These are phyloP conservation scores for Kentomonas sorsogonicus DNA, from an alignment of 208 protist species.

Conservation along the genomic window DNA sequence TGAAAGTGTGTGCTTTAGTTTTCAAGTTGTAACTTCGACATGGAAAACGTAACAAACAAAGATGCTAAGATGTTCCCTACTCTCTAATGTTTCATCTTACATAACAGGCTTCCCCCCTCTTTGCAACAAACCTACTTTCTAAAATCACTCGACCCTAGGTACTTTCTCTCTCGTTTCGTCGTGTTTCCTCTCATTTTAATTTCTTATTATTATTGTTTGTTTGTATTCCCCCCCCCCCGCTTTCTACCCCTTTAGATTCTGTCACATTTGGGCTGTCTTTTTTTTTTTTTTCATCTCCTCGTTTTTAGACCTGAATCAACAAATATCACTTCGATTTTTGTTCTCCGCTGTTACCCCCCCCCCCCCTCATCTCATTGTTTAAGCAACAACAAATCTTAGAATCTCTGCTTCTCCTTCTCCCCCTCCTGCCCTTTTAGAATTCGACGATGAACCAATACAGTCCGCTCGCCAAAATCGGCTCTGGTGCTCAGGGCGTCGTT, in stretches of 20 bases:
- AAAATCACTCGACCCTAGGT: too few relatives aligned
- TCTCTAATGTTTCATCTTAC: too few relatives aligned
- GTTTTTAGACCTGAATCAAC: constrained; percentile 4
- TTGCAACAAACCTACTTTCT: too few relatives aligned
- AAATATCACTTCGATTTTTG: too few relatives aligned
- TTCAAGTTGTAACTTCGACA: too few relatives aligned
- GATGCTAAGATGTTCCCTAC: too few relatives aligned
- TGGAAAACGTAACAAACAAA: too few relatives aligned
- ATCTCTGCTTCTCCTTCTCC: neutral
- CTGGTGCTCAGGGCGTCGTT: constrained; percentile 77
- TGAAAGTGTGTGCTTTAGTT: too few relatives aligned
- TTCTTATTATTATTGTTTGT: constrained; percentile 14
- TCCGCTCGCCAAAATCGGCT: constrained; percentile 55
- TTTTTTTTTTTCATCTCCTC: constrained; percentile 2
- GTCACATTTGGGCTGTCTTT: neutral
- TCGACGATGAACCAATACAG: constrained; percentile 76
- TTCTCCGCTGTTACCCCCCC: too few relatives aligned
- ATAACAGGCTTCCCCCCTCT: too few relatives aligned
- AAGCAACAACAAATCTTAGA: too few relatives aligned
- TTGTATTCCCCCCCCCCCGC: neutral
- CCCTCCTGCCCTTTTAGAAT: constrained; percentile 9
- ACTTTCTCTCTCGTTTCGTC: neutral
- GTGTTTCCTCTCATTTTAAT: neutral
- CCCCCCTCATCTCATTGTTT: too few relatives aligned
- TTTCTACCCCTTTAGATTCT: constrained; percentile 2